Percentiles rank a stretch among this genome's conserved stretches.
phyloP scores from a whole-genome alignment of 1,139 yeast genomes.

The Taphrina sp. region DNA sequence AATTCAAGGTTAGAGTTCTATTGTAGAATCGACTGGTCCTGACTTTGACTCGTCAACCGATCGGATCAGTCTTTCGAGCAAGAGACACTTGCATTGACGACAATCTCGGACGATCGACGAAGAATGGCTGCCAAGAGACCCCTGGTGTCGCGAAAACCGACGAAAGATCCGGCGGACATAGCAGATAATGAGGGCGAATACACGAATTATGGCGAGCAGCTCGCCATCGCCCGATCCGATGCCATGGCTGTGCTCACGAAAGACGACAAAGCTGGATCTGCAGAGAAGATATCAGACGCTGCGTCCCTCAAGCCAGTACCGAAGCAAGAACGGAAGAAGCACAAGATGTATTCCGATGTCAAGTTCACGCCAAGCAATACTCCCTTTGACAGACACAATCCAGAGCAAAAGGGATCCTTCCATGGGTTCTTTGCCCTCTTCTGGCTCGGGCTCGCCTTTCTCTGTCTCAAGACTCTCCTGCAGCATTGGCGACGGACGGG shows the following conservation, averaged over 20 bases:
- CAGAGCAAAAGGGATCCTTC: conserved; percentile 21
- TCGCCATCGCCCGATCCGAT: neutral
- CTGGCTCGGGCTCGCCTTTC: conserved; percentile 31
- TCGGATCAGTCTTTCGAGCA: no score
- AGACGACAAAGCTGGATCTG: conserved; percentile 11
- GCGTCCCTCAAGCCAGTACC: no score
- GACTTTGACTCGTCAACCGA: no score
- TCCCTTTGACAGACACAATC: conserved; percentile 28
- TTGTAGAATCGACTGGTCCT: no score
- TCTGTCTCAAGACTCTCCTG: conserved; percentile 28
- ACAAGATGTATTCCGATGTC: conserved; percentile 18
- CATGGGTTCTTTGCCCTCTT: conserved; percentile 31
- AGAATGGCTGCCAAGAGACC: conserved; percentile 8
- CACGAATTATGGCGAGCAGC: neutral
- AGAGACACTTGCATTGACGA: no score
- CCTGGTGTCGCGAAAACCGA: conserved; percentile 28
- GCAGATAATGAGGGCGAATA: neutral
- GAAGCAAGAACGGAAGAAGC: conserved; percentile 11
- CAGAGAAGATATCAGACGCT: no score
- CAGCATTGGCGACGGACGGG: conserved; percentile 33
- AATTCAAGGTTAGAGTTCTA: no score
- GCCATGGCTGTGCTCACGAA: conserved; percentile 3
- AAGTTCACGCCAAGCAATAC: conserved; percentile 21
- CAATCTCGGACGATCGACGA: no score
- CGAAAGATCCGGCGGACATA: conserved; percentile 23